Evolutionary conservation across 2,329 filamentous ascomycete species (phyloP).

Genomic region (Emergomyces orientalis): DNA sequence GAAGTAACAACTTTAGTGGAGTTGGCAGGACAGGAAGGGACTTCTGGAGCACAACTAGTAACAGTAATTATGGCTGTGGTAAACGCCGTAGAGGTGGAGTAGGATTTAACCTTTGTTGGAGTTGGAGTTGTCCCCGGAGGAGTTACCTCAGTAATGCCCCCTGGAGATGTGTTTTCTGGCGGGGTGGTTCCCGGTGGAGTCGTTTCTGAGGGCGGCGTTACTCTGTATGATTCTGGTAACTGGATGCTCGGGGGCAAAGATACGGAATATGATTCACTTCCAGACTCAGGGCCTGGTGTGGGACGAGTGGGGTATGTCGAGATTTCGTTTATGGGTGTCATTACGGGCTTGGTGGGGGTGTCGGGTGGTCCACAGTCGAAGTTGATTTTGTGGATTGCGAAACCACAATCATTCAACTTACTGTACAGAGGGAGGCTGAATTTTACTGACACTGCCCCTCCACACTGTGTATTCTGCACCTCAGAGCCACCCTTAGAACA

Average conservation of each 20-base stretch:
- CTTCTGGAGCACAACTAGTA: conserved; percentile 32
- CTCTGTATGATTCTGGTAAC: not conserved
- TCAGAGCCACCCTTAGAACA: conserved; percentile 61
- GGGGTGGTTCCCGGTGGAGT: not conserved
- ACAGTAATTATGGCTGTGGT: conserved; percentile 31
- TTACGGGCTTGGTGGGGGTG: not conserved
- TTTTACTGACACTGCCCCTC: conserved; percentile 74
- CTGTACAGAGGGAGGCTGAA: conserved; percentile 53
- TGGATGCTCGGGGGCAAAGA: not conserved
- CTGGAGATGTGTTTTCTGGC: not conserved
- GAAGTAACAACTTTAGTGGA: conserved; percentile 44
- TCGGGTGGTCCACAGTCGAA: conserved; percentile 56
- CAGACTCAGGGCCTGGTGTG: not conserved
- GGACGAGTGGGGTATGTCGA: not conserved
- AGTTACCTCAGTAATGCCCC: conserved; percentile 13
- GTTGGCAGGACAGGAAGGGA: conserved; percentile 44
- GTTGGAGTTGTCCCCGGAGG: conserved; percentile 33
- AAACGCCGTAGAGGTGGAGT: conserved; percentile 32
- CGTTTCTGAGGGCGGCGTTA: not conserved
- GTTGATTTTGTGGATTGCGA: conserved; percentile 63
- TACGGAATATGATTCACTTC: not conserved
- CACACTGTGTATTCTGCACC: conserved; percentile 79
- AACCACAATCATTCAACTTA: conserved; percentile 53
- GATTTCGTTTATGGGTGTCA: not conserved
- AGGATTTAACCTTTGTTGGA: conserved; percentile 12